Evolutionary conservation across 1,284 basidiomycete species (phyloP).

Genomic region (Irpex rosettiformis): DNA sequence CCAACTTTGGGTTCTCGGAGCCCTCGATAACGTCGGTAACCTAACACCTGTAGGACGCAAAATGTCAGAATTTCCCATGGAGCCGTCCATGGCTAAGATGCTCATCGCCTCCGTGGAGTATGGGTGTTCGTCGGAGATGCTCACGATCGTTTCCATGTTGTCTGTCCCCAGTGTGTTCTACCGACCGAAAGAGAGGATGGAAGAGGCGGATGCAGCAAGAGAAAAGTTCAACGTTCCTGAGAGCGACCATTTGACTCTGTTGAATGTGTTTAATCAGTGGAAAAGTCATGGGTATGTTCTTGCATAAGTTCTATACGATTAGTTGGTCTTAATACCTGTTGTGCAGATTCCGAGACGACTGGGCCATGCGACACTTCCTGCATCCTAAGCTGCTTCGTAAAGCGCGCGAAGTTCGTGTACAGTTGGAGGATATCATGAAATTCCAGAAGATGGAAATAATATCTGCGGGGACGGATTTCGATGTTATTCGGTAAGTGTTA

Average conservation of each 20-base stretch:
- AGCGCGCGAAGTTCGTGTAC: conserved; percentile 92
- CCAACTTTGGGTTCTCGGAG: conserved; percentile 97
- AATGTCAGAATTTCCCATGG: conserved; percentile 99
- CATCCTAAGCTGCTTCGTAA: conserved; percentile 96
- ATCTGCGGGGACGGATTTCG: conserved; percentile 94
- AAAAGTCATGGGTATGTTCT: conserved; percentile 80
- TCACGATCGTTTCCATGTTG: conserved; percentile 98
- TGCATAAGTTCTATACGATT: neutral
- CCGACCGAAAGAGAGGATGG: conserved; percentile 91
- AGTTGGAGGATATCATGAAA: conserved; percentile 98
- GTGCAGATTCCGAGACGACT: conserved; percentile 82
- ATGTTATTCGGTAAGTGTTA: conserved; percentile 73
- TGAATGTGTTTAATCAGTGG: conserved; percentile 99
- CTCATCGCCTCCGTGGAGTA: conserved; percentile 94
- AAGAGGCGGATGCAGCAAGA: conserved; percentile 93
- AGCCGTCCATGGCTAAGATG: conserved; percentile 98
- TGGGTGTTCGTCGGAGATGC: conserved; percentile 91
- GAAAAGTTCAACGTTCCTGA: conserved; percentile 99
- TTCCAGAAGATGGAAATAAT: conserved; percentile 92
- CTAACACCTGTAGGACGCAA: conserved; percentile 89
- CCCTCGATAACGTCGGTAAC: conserved; percentile 96
- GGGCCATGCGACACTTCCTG: conserved; percentile 93
- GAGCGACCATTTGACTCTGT: conserved; percentile 92
- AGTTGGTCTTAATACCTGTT: conserved; percentile 10
- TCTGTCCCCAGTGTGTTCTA: conserved; percentile 98